Evolutionary conservation across 305 asterid genomes (phyloP).

Genomic region (Fraxinus greggii): DNA sequence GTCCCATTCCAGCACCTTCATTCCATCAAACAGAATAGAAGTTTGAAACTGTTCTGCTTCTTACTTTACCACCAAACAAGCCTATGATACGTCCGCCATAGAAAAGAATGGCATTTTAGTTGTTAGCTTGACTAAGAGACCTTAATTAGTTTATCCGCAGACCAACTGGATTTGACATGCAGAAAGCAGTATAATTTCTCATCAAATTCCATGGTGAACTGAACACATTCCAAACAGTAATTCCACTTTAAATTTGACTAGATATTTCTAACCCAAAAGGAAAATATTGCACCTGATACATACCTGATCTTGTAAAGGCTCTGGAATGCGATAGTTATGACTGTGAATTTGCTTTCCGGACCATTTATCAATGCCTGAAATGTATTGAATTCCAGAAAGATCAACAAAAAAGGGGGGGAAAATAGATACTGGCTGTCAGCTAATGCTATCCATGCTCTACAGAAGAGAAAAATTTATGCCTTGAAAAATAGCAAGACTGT

Average conservation of each 20-base stretch:
- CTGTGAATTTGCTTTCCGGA: constrained; percentile 94
- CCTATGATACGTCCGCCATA: background rate
- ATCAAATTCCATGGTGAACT: background rate
- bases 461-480: background rate
- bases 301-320: constrained; percentile 75
- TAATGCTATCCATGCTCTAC: background rate
- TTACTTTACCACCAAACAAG: background rate
- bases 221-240: background rate
- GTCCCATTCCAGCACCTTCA: background rate
- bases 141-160: background rate
- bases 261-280: constrained; percentile 3
- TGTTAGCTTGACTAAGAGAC: background rate
- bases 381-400: background rate
- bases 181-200: background rate
- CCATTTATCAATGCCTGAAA: constrained; percentile 81
- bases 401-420: background rate
- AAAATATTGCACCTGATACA: constrained; percentile 41
- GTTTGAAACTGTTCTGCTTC: background rate
- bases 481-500: background rate
- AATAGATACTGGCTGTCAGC: background rate
- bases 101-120: background rate
- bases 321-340: constrained; percentile 92
- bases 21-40: background rate
- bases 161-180: background rate
- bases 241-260: background rate